Conservation (phyloP, 345 rosid genomes). For the Brassica rapa region DNA sequence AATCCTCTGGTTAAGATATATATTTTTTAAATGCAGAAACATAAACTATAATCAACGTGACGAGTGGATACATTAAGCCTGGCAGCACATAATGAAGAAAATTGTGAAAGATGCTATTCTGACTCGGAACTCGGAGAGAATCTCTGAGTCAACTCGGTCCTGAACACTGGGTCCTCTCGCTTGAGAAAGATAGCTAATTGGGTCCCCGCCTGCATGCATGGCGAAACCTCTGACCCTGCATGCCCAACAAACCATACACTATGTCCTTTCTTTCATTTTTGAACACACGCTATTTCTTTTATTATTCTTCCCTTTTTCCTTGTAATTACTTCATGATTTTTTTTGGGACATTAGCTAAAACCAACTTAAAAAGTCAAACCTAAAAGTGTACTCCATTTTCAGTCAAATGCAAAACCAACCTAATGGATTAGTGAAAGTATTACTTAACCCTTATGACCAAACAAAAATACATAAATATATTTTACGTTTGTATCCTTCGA, state of each 20-base stretch:
- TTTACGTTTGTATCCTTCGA: too few relatives aligned
- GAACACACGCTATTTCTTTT: too few relatives aligned
- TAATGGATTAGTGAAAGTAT: too few relatives aligned
- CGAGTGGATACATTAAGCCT: neutral
- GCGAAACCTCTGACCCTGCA: conserved; percentile 31
- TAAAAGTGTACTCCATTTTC: too few relatives aligned
- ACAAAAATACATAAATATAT: too few relatives aligned
- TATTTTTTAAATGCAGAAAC: conserved; percentile 14
- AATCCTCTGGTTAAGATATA: conserved; percentile 25
- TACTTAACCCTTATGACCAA: too few relatives aligned
- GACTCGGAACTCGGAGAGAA: conserved; percentile 48
- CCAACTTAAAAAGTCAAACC: too few relatives aligned
- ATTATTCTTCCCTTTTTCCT: neutral
- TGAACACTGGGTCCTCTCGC: conserved; percentile 19
- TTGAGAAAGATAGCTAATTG: conserved; percentile 28
- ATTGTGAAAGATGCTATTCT: conserved; percentile 14
- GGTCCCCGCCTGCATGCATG: conserved; percentile 41
- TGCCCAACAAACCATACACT: conserved; percentile 33
- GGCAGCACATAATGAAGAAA: conserved; percentile 3
- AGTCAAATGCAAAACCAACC: too few relatives aligned
- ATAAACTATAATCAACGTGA: neutral
- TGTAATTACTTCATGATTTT: too few relatives aligned
- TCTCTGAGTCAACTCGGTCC: conserved; percentile 32
- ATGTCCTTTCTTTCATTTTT: conserved; percentile 22
- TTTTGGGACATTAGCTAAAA: too few relatives aligned